These are phyloP conservation scores for Verticillium albo-atrum DNA, from an alignment of 2,329 filamentous ascomycete species.

Conservation along the genomic window DNA sequence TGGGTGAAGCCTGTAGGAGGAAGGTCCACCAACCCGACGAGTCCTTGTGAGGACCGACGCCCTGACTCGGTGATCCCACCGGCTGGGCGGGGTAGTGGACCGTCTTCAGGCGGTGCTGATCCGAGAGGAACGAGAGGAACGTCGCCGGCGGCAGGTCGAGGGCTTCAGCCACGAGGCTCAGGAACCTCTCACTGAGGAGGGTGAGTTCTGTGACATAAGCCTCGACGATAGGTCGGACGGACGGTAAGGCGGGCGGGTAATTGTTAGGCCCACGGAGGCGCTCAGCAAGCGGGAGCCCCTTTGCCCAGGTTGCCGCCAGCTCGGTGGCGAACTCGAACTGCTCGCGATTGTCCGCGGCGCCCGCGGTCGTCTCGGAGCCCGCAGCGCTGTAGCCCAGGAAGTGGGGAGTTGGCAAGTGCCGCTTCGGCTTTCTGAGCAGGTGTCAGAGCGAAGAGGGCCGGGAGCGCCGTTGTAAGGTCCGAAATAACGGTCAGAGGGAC, in stretches of 20 bases:
- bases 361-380: constrained; percentile 52
- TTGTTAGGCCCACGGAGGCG: constrained; percentile 40
- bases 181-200: constrained; percentile 45
- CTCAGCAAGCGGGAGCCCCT: constrained; percentile 31
- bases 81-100: constrained; percentile 43
- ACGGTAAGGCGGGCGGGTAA: constrained; percentile 11
- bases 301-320: constrained; percentile 30
- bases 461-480: constrained; percentile 34
- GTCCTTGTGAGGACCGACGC: constrained; percentile 59
- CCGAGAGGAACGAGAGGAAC: constrained; percentile 48
- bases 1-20: constrained; percentile 52
- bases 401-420: constrained; percentile 46
- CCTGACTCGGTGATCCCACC: constrained; percentile 30
- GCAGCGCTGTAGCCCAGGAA: constrained; percentile 56
- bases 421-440: constrained; percentile 30
- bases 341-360: constrained; percentile 46
- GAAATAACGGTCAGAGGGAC: constrained; percentile 29
- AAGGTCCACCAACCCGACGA: constrained; percentile 63
- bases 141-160: constrained; percentile 42
- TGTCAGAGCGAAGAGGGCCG: constrained; percentile 37
- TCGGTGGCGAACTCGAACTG: constrained; percentile 59
- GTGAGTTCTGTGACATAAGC: constrained; percentile 49
- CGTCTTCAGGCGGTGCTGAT: constrained; percentile 57
- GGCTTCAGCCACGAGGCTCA: constrained; percentile 51
- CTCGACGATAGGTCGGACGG: constrained; percentile 31